These are phyloP conservation scores for Nectriaceae sp. DNA, from an alignment of 2,329 filamentous ascomycete genomes.

Conservation along the genomic window DNA sequence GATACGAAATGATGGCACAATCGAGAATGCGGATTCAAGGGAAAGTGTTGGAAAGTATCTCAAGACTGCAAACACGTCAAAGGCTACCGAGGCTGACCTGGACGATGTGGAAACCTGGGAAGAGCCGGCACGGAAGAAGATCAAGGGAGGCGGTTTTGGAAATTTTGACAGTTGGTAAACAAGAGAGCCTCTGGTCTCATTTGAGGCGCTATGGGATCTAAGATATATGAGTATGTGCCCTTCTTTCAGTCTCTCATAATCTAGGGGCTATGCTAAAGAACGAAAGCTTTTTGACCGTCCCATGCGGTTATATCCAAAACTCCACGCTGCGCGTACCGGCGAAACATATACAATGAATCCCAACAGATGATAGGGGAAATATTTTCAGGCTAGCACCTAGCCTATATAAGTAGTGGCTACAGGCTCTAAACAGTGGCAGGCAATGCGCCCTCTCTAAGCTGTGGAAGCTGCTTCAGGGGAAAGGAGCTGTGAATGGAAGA, in stretches of 20 bases:
- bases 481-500: slow-evolving; percentile 1
- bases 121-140: slow-evolving; percentile 79
- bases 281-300: slow-evolving; percentile 8
- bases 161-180: slow-evolving; percentile 90
- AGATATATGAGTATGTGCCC: slow-evolving; percentile 18
- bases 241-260: slow-evolving; percentile 11
- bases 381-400: not conserved
- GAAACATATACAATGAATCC: slow-evolving; percentile 5
- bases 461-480: slow-evolving; percentile 27
- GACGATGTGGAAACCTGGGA: slow-evolving; percentile 66
- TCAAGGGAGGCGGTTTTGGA: slow-evolving; percentile 77
- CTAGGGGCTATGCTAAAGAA: slow-evolving; percentile 19
- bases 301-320: slow-evolving; percentile 8
- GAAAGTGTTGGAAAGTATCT: slow-evolving; percentile 79
- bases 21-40: slow-evolving; percentile 45
- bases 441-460: slow-evolving; percentile 23
- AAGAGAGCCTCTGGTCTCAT: not conserved
- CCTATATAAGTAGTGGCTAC: too few species aligned
- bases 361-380: slow-evolving; percentile 1
- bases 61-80: slow-evolving; percentile 50
- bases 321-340: slow-evolving; percentile 6
- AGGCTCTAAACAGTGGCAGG: slow-evolving; percentile 32
- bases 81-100: slow-evolving; percentile 57
- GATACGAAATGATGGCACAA: slow-evolving; percentile 67
- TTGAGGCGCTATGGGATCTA: not conserved